A percentile compares a stretch with the other conserved stretches of the same genome.
Evolutionary conservation across 192 early-diverging fungal genomes (phyloP).

Genomic region (Coemansia sp.): DNA sequence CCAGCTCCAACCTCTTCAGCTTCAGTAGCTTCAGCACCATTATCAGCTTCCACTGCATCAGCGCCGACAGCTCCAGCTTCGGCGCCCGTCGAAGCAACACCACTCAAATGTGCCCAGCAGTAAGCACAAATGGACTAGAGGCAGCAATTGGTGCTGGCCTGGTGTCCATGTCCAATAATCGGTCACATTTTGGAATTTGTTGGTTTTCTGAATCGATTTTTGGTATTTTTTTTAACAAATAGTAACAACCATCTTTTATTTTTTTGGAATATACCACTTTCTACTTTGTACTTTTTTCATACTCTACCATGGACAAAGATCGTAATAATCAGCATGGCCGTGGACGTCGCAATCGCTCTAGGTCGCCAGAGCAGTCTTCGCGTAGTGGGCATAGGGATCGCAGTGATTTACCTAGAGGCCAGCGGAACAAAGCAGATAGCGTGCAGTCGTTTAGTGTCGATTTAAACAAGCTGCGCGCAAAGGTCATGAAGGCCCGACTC

Average conservation of each 20-base stretch:
- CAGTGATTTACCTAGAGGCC: not conserved
- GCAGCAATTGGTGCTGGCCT: no score
- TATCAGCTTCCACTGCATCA: not conserved
- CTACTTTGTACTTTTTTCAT: not conserved
- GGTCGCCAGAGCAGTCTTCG: not conserved
- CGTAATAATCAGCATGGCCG: not conserved
- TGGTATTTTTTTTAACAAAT: not conserved
- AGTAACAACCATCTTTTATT: not conserved
- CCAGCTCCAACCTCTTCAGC: no score
- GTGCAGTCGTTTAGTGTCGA: slow-evolving; percentile 42
- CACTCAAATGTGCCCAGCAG: no score
- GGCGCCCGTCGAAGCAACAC: no score
- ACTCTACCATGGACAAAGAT: not conserved
- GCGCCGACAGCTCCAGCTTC: not conserved
- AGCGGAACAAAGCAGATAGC: not conserved
- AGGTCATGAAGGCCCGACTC: slow-evolving; percentile 77
- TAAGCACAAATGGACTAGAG: no score
- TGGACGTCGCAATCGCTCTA: slow-evolving; percentile 5
- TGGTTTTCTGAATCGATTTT: not conserved
- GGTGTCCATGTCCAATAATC: not conserved
- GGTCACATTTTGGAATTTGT: not conserved
- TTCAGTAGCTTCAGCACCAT: not conserved
- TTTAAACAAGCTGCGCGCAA: slow-evolving; percentile 83
- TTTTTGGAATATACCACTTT: not conserved
- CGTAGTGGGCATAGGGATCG: not conserved